A percentile compares a stretch with the other conserved stretches of the same genome.
phyloP scores from a whole-genome alignment of 164 flowering plant genomes.

The Annona squamosa region DNA sequence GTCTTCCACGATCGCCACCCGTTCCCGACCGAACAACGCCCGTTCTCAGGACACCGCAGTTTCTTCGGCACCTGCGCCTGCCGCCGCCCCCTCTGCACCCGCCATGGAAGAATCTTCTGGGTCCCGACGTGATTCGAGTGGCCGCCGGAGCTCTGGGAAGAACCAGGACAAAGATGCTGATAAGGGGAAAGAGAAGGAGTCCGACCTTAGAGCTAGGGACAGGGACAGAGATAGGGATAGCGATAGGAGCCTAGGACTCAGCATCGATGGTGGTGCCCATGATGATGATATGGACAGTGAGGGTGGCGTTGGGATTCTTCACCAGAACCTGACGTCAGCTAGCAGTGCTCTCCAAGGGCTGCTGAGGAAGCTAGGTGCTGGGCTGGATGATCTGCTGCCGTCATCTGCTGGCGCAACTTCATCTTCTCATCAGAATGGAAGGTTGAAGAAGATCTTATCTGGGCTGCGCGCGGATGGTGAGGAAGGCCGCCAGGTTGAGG shows the following conservation, averaged over 20 bases:
- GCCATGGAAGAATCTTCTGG: conserved; percentile 41
- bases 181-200: conserved; percentile 43
- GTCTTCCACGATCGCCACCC: conserved; percentile 38
- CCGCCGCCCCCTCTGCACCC: conserved; percentile 3
- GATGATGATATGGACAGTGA: conserved; percentile 57
- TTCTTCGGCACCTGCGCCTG: neutral
- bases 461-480: conserved; percentile 95
- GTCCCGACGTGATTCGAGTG: conserved; percentile 18
- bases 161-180: conserved; percentile 22
- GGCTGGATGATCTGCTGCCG: conserved; percentile 89
- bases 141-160: conserved; percentile 25
- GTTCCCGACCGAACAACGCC: conserved; percentile 35
- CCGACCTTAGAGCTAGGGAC: conserved; percentile 57
- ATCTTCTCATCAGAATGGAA: conserved; percentile 77
- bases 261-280: conserved; percentile 33
- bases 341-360: conserved; percentile 95
- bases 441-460: conserved; percentile 83
- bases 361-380: conserved; percentile 84
- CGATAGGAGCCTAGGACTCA: conserved; percentile 41
- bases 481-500: conserved; percentile 93
- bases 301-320: conserved; percentile 69
- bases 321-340: conserved; percentile 79
- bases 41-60: neutral
- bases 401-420: conserved; percentile 55
- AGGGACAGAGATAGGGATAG: conserved; percentile 26